Base-by-base conservation (phyloP, 345 rosid species). In the Salix viminalis region DNA sequence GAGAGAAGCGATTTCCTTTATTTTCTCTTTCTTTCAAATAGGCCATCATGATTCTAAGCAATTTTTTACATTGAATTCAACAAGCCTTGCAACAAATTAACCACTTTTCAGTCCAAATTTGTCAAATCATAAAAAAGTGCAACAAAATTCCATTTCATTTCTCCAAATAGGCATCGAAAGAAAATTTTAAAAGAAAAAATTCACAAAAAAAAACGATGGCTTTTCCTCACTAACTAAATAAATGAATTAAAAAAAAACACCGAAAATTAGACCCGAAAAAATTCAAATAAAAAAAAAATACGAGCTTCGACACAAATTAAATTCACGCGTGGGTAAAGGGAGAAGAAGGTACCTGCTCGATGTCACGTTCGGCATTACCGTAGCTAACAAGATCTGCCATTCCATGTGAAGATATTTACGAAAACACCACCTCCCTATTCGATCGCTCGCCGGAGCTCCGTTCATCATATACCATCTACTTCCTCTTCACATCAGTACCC, bases 361-460 rank as follows among this genome's bases (percentile, higher is more conserved):
- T 89, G 85, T 92, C 93, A 70, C 97, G 97, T 61, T 85, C 88
- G 83, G 95, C 86, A 89, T 85, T 89, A 82, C 91, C 94, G 87
- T 89, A 91, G 90, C 91, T 87, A 91, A 85, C 89, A 90, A 90
- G 97, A 93, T 95, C 94, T 88, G 96, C 99, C 97, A 94, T 92
- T 95, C 99, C 97, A 95, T 95, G 93, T 87, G 97, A 90, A 74
- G 81, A 82, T 39, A 78, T 80, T 86, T 81, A 88, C 91, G 86
- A 79, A 83, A 87, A 84, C 78, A 79, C 85, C 89, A 80, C 82
- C 92, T 81, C 90, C 91, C 88, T 84, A 92, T 88, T 81, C 91
- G 95, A 91, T 91, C 89, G 81, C 86, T 87, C 88, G 56, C 87
- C 82, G 83, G 87, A 83, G 90, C 88, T 81, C 98, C 96, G 92